Evolutionary conservation across 2,329 filamentous ascomycete species (phyloP).

Genomic region (Verticillium zaregamsianum): DNA sequence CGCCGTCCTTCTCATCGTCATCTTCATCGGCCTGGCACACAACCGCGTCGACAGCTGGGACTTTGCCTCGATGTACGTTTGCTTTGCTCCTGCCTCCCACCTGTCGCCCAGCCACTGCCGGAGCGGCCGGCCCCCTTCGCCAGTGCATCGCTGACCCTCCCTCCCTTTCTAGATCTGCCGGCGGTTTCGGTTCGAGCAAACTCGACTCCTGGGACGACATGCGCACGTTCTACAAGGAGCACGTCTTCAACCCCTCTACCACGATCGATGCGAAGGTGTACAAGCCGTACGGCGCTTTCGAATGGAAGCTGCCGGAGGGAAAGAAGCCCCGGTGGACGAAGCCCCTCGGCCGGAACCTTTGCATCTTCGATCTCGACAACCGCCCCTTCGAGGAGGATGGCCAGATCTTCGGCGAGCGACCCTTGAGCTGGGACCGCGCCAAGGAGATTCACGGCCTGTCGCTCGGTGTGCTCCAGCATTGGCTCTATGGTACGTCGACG

Average conservation of each 20-base stretch:
- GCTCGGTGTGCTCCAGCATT: conserved; percentile 38
- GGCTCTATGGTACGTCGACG: conserved; percentile 31
- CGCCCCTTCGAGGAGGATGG: conserved; percentile 30
- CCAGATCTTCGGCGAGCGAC: conserved; percentile 27
- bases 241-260: conserved; percentile 24
- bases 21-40: conserved; percentile 26
- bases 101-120: background rate
- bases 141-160: background rate
- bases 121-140: background rate
- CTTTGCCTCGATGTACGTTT: conserved; percentile 14
- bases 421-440: conserved; percentile 31
- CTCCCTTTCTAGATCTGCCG: background rate
- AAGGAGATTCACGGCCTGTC: conserved; percentile 30
- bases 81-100: background rate
- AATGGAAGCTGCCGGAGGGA: conserved; percentile 23
- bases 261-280: conserved; percentile 21
- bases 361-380: conserved; percentile 42
- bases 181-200: conserved; percentile 1
- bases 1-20: conserved; percentile 25
- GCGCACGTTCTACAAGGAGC: conserved; percentile 26
- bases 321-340: conserved; percentile 23
- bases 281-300: conserved; percentile 25
- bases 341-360: conserved; percentile 31
- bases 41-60: conserved; percentile 26
- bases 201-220: conserved; percentile 17